Evolutionary conservation across 306 rosid species (phyloP).

Genomic region (Cicer cuneatum): DNA sequence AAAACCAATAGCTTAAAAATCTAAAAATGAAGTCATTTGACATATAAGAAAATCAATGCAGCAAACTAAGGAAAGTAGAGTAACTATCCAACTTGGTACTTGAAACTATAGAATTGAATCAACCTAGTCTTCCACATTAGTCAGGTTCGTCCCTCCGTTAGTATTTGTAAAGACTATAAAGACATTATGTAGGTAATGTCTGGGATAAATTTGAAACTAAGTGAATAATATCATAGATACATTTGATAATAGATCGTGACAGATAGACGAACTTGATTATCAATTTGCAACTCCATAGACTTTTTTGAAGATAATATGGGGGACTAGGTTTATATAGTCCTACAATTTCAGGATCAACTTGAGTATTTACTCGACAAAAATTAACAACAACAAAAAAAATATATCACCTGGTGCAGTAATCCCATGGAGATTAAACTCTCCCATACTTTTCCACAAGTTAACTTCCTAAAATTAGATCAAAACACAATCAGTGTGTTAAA

Average conservation of each 20-base stretch:
- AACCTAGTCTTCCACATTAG: neutral
- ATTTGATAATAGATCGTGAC: neutral
- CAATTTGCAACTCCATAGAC: neutral
- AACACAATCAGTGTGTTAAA: slow-evolving; percentile 36
- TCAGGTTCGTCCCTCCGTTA: neutral
- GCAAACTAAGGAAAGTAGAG: neutral
- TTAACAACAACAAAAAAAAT: neutral
- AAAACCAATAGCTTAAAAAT: slow-evolving; percentile 6
- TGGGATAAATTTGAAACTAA: neutral
- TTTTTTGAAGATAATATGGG: neutral
- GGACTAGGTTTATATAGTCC: neutral
- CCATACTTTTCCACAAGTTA: slow-evolving; percentile 95
- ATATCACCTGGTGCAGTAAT: slow-evolving; percentile 87
- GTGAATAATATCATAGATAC: neutral
- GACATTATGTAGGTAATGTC: neutral
- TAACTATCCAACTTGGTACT: too few species aligned
- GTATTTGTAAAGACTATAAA: neutral
- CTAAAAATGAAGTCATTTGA: neutral
- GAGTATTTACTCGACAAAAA: neutral
- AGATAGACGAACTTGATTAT: neutral
- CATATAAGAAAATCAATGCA: slow-evolving; percentile 7
- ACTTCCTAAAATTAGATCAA: slow-evolving; percentile 64
- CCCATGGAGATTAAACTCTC: slow-evolving; percentile 91
- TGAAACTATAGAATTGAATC: too few species aligned
- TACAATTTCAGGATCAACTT: neutral